These are phyloP conservation scores for Candida easanensis DNA, from an alignment of 805 yeast species.

Conservation along the genomic window DNA sequence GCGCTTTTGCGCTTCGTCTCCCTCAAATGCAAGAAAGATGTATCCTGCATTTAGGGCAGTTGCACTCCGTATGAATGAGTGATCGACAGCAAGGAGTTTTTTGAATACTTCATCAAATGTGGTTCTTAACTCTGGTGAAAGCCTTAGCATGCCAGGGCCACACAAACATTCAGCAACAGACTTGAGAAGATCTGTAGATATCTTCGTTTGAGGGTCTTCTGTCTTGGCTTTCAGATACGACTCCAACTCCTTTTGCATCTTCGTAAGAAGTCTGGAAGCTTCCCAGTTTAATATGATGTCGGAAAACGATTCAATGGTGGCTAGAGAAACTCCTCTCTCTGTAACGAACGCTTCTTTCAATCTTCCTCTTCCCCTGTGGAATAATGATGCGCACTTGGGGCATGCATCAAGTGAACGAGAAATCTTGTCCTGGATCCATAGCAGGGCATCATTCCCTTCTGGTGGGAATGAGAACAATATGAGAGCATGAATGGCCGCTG, in stretches of 20 bases:
- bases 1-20: slow-evolving; percentile 39
- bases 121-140: slow-evolving; percentile 33
- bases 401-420: slow-evolving; percentile 45
- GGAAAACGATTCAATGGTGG: slow-evolving; percentile 23
- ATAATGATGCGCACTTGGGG: slow-evolving; percentile 49
- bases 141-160: slow-evolving; percentile 49
- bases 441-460: slow-evolving; percentile 37
- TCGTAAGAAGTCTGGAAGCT: slow-evolving; percentile 18
- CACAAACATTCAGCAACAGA: slow-evolving; percentile 47
- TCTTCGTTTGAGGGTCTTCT: slow-evolving; percentile 1
- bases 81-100: slow-evolving; percentile 28
- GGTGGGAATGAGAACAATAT: slow-evolving; percentile 59
- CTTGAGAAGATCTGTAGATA: slow-evolving; percentile 19
- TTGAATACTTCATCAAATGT: slow-evolving; percentile 37
- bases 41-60: slow-evolving; percentile 44
- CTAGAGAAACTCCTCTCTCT: slow-evolving; percentile 39
- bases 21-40: slow-evolving; percentile 54
- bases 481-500: slow-evolving; percentile 51
- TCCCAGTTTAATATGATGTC: slow-evolving; percentile 27
- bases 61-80: slow-evolving; percentile 25
- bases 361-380: slow-evolving; percentile 50
- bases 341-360: slow-evolving; percentile 51
- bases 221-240: neutral
- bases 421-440: slow-evolving; percentile 40
- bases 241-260: slow-evolving; percentile 1